phyloP scores from a whole-genome alignment of 441 rosid species.

The Populus tomentosa region DNA sequence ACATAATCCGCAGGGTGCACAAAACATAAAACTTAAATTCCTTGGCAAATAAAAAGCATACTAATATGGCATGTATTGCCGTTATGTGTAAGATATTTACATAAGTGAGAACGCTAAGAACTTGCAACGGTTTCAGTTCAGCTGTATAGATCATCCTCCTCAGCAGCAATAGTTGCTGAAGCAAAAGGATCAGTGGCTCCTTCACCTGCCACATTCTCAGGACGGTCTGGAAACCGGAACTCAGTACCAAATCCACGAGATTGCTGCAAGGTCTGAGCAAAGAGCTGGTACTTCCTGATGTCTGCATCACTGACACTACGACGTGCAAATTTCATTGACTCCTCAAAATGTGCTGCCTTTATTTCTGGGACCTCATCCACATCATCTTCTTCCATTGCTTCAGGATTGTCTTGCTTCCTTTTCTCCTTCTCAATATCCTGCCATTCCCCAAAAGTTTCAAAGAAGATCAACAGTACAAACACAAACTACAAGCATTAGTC shows the following conservation, averaged over 20 bases:
- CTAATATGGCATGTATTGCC: background rate
- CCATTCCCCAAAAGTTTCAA: background rate
- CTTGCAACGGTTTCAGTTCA: constrained; percentile 16
- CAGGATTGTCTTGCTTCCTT: constrained; percentile 41
- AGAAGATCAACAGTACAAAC: background rate
- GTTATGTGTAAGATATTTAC: background rate
- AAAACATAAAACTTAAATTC: background rate
- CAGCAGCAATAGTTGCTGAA: constrained; percentile 47
- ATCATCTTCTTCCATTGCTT: constrained; percentile 54
- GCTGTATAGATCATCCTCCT: constrained; percentile 67
- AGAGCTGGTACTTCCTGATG: constrained; percentile 49
- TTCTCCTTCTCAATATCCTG: constrained; percentile 55
- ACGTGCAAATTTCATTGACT: constrained; percentile 59
- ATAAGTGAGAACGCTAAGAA: background rate
- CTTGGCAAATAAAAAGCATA: background rate
- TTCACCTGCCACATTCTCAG: constrained; percentile 14
- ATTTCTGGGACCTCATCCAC: constrained; percentile 51
- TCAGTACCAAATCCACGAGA: constrained; percentile 50
- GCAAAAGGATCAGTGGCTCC: constrained; percentile 52
- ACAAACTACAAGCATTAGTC: background rate
- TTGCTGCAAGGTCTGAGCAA: constrained; percentile 59
- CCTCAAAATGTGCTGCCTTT: constrained; percentile 55
- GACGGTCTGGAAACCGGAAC: constrained; percentile 33
- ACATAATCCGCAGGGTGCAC: background rate
- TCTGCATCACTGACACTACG: constrained; percentile 63